A percentile compares a stretch with the other conserved stretches of the same genome.
Evolutionary conservation across 208 protist genomes (phyloP).

Genomic region (Acanthamoeba culbertsoni): DNA sequence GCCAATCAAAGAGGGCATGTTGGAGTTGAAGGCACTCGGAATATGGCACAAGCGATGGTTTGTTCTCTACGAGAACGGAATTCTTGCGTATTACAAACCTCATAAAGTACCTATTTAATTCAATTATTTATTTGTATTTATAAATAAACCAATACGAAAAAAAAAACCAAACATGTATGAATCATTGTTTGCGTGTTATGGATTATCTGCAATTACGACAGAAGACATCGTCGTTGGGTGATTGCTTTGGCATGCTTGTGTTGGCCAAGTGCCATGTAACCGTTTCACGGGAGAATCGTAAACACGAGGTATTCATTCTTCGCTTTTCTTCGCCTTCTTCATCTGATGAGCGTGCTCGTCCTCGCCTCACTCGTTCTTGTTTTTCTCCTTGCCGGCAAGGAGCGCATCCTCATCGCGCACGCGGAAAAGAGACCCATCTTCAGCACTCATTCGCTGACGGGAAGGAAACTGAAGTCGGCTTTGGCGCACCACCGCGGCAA

Average conservation of each 20-base stretch:
- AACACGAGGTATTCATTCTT: background rate
- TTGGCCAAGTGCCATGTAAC: background rate
- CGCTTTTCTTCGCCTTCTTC: background rate
- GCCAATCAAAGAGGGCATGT: constrained; percentile 21
- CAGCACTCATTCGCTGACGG: background rate
- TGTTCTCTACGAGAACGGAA: background rate
- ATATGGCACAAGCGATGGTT: constrained; percentile 39
- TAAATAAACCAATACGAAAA: too few relatives aligned
- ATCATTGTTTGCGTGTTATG: too few relatives aligned
- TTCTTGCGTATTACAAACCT: background rate
- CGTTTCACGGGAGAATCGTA: background rate
- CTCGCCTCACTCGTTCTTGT: background rate
- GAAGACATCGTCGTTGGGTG: background rate
- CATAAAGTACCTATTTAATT: background rate
- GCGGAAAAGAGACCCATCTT: constrained; percentile 13
- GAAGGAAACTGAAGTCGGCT: background rate
- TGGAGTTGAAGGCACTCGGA: background rate
- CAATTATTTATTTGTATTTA: too few relatives aligned
- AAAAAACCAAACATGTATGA: too few relatives aligned
- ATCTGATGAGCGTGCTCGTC: background rate
- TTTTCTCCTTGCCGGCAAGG: background rate
- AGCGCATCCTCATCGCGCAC: constrained; percentile 3
- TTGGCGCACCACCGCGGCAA: constrained; percentile 7
- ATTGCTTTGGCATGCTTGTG: background rate
- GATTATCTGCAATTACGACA: background rate